phyloP scores from a whole-genome alignment of 331 rosid genomes.

The Phaseolus coccineus region DNA sequence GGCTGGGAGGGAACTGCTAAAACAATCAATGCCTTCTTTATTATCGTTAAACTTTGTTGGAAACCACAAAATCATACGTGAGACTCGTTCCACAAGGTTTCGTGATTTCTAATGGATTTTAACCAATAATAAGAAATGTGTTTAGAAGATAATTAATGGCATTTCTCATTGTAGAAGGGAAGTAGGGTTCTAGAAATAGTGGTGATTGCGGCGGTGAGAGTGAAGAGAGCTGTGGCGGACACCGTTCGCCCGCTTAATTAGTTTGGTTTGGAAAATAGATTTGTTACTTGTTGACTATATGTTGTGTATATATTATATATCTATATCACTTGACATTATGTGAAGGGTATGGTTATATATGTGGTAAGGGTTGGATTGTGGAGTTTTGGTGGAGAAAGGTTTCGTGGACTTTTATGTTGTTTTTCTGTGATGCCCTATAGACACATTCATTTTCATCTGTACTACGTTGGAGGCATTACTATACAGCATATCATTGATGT shows the following conservation, averaged over 20 bases:
- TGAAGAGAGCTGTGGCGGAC: slow-evolving; percentile 52
- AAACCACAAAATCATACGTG: not conserved
- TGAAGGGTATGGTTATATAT: slow-evolving; percentile 24
- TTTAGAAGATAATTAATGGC: not conserved
- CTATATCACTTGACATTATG: slow-evolving; percentile 18
- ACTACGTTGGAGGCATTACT: slow-evolving; percentile 37
- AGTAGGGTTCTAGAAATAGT: slow-evolving; percentile 38
- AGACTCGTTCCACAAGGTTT: not conserved
- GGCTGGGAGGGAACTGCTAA: not conserved
- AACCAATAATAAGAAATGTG: not conserved
- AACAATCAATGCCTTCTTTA: not conserved
- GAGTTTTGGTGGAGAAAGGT: not conserved
- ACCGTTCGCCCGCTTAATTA: slow-evolving; percentile 68
- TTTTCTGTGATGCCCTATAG: not conserved
- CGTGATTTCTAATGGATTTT: not conserved
- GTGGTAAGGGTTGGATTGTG: slow-evolving; percentile 38
- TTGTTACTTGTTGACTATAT: slow-evolving; percentile 22
- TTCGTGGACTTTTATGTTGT: slow-evolving; percentile 18
- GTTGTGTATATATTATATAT: slow-evolving; percentile 53
- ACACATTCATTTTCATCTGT: slow-evolving; percentile 41
- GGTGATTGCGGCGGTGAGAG: slow-evolving; percentile 24
- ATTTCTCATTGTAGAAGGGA: slow-evolving; percentile 5
- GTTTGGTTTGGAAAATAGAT: slow-evolving; percentile 41
- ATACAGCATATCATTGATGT: slow-evolving; percentile 14
- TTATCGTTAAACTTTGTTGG: not conserved